Percentiles rank a stretch among this genome's conserved stretches.
Conservation (phyloP, 75 land plant species). For the Pinus tabuliformis region DNA sequence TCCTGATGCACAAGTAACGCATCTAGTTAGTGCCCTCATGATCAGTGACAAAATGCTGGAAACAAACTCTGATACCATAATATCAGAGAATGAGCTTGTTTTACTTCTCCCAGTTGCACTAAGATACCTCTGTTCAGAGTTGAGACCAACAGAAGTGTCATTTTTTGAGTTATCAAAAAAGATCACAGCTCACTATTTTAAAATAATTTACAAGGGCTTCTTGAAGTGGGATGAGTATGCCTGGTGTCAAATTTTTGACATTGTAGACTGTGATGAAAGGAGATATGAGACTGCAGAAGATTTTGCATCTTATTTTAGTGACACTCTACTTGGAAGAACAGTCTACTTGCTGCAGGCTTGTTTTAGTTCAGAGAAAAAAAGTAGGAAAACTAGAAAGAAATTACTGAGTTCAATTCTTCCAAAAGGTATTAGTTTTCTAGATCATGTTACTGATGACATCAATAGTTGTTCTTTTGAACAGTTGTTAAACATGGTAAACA, state of each 20-base stretch:
- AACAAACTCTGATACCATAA: constrained; percentile 5
- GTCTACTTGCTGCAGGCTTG: constrained; percentile 39
- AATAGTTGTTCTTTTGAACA: constrained; percentile 19
- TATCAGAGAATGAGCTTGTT: constrained; percentile 43
- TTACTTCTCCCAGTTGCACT: constrained; percentile 65
- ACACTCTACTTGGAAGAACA: constrained; percentile 50
- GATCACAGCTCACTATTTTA: constrained; percentile 35
- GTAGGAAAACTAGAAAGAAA: constrained; percentile 27
- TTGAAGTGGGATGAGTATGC: constrained; percentile 51
- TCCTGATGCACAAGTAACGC: background rate
- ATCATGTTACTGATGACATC: constrained; percentile 16
- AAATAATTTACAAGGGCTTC: constrained; percentile 35
- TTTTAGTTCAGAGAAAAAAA: constrained; percentile 20
- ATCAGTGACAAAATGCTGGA: constrained; percentile 2
- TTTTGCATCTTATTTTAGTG: constrained; percentile 9
- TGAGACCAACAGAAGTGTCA: constrained; percentile 16
- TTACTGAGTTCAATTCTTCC: constrained; percentile 50
- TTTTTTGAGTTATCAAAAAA: background rate
- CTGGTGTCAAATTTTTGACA: constrained; percentile 20
- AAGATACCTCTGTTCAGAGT: constrained; percentile 28
- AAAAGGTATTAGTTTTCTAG: constrained; percentile 16
- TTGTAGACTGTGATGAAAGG: constrained; percentile 20
- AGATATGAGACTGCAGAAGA: constrained; percentile 18
- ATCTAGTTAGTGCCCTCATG: background rate
- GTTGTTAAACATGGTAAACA: constrained; percentile 27